Evolutionary conservation across 805 yeast genomes (phyloP).

Genomic region (Lipomyces chichibuensis): DNA sequence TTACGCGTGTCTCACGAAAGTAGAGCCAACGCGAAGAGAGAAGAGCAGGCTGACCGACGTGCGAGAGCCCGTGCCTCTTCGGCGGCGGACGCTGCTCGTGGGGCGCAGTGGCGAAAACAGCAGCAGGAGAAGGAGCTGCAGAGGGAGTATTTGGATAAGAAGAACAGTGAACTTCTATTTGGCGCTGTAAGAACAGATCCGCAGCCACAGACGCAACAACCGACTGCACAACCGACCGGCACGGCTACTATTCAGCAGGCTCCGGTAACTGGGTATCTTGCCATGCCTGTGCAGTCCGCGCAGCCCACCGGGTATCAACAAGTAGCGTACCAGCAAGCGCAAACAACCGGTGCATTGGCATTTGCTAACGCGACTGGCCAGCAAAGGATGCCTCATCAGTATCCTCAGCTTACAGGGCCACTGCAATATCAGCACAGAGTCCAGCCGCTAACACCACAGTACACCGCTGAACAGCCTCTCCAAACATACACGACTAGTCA

Average conservation of each 20-base stretch:
- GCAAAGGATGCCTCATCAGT: background rate
- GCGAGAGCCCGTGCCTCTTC: conserved; percentile 46
- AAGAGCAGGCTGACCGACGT: conserved; percentile 58
- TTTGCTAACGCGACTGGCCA: conserved; percentile 12
- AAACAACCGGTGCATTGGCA: conserved; percentile 14
- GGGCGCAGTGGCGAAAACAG: conserved; percentile 70
- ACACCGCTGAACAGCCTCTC: conserved; percentile 12
- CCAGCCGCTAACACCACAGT: conserved; percentile 22
- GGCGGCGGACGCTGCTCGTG: conserved; percentile 68
- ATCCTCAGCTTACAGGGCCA: background rate
- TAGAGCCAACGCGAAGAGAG: conserved; percentile 72
- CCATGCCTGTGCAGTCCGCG: background rate
- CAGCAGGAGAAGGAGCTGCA: conserved; percentile 60
- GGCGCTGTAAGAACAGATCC: conserved; percentile 12
- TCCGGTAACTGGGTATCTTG: background rate
- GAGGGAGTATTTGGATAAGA: conserved; percentile 22
- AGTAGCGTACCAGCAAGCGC: background rate
- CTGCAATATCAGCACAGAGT: background rate
- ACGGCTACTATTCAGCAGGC: background rate
- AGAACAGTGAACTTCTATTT: conserved; percentile 25
- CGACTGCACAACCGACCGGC: conserved; percentile 19
- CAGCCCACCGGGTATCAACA: background rate
- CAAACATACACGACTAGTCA: conserved; percentile 20
- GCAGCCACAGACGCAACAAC: conserved; percentile 2
- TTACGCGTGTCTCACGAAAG: conserved; percentile 81